Conservation (phyloP, 495 filamentous ascomycete species). For the Staphylotrichum longicolle region DNA sequence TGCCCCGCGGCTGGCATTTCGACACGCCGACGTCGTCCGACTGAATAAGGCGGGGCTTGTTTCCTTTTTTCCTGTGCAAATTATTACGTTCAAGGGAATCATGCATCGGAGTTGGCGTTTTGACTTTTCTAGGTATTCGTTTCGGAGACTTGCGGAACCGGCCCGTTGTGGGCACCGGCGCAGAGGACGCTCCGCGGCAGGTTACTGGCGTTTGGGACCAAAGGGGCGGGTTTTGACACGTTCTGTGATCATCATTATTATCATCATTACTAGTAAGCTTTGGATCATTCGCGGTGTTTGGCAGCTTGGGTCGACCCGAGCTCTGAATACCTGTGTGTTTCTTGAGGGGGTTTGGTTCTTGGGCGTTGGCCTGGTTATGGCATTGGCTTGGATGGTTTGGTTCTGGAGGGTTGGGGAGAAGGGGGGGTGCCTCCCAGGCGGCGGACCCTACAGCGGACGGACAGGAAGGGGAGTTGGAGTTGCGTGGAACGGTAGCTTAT, state of each 20-base stretch:
- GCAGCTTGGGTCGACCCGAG: not conserved
- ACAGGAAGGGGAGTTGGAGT: not conserved
- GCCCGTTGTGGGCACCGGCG: not conserved
- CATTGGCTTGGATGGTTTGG: not conserved
- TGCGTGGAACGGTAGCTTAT: not conserved
- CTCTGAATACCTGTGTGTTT: not conserved
- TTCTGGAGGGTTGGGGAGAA: not conserved
- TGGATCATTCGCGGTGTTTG: constrained; percentile 13
- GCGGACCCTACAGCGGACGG: not conserved
- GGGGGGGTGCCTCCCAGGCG: not conserved
- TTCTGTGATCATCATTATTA: not conserved
- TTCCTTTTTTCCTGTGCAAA: constrained; percentile 8
- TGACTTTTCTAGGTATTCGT: not conserved
- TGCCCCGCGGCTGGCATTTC: constrained; percentile 16
- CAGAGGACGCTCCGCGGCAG: too few relatives aligned
- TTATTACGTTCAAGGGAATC: constrained; percentile 9
- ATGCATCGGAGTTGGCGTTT: constrained; percentile 22
- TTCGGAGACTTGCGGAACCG: not conserved
- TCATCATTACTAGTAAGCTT: not conserved
- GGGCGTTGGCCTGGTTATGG: not conserved
- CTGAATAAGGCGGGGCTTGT: not conserved
- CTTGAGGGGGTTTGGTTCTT: too few relatives aligned
- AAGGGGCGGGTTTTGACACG: not conserved
- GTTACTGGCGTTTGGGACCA: not conserved
- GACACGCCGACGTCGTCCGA: not conserved